phyloP scores from a whole-genome alignment of 2,329 filamentous ascomycete species.

The Fusarium ramigenum region DNA sequence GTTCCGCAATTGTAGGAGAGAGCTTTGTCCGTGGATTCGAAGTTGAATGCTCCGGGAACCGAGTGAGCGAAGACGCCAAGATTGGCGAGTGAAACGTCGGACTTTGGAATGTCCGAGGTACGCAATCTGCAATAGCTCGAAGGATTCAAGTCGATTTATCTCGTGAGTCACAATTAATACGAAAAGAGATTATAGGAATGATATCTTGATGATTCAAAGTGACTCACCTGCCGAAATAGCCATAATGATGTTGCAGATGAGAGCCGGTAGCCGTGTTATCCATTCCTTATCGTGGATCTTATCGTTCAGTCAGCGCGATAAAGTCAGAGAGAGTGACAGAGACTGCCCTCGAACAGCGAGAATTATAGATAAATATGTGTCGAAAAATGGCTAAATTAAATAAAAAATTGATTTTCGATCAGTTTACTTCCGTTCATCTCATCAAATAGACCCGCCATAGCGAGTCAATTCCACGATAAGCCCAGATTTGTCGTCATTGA shows the following conservation, averaged over 20 bases:
- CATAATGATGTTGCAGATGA: background rate
- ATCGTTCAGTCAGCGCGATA: background rate
- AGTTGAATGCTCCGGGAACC: background rate
- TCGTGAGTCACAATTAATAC: conserved; percentile 3
- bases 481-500: background rate
- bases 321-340: background rate
- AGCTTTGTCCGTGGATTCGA: background rate
- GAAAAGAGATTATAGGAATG: background rate
- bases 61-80: background rate
- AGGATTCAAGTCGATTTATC: background rate
- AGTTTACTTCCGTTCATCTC: no score
- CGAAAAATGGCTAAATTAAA: no score
- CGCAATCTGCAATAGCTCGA: background rate
- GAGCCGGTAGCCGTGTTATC: background rate
- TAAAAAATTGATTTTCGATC: fast-evolving
- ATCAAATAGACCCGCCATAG: background rate
- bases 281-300: background rate
- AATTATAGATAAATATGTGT: fast-evolving
- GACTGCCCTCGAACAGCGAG: no score
- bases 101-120: conserved; percentile 5
- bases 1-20: no score
- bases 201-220: background rate
- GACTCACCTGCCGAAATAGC: conserved; percentile 4
- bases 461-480: background rate
- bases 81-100: background rate